Evolutionary conservation across 805 yeast species (phyloP).

Genomic region (Candida incommunis): DNA sequence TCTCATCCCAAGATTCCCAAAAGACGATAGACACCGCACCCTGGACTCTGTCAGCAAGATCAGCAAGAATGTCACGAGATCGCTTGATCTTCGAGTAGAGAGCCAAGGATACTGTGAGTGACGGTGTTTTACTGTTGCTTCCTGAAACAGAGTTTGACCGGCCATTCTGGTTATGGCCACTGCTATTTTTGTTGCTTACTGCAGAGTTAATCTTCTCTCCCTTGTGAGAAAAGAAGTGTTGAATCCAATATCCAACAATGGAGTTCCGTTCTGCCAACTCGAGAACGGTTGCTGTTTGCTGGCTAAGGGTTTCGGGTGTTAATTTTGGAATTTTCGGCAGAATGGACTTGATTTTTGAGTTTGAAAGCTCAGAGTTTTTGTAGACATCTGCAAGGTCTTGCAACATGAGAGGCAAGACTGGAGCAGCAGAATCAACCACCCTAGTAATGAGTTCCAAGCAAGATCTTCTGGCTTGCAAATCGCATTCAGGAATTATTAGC

Average conservation of each 20-base stretch:
- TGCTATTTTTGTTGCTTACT: neutral
- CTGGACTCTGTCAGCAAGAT: conserved; percentile 16
- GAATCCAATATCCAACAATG: conserved; percentile 13
- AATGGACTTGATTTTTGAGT: neutral
- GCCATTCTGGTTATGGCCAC: neutral
- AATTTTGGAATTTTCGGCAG: conserved; percentile 2
- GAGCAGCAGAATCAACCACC: conserved; percentile 14
- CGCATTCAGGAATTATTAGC: conserved; percentile 15
- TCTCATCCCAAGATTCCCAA: conserved; percentile 22
- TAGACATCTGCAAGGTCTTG: conserved; percentile 9
- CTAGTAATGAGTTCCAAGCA: conserved; percentile 11
- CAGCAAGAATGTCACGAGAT: conserved; percentile 13
- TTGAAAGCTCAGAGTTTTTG: neutral
- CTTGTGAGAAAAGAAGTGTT: conserved; percentile 11
- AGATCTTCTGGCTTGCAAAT: conserved; percentile 15
- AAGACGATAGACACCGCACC: conserved; percentile 19
- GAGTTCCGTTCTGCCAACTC: conserved; percentile 12
- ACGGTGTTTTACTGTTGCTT: neutral
- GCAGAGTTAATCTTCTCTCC: conserved; percentile 2
- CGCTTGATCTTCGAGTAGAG: conserved; percentile 11
- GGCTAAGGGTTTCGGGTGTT: conserved; percentile 10
- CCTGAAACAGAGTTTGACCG: neutral
- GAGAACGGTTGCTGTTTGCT: conserved; percentile 9
- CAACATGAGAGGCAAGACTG: conserved; percentile 13
- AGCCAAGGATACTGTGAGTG: conserved; percentile 8